phyloP scores from a whole-genome alignment of 371 early-diverging fungal genomes.

The Syncephalastrum contaminatum region DNA sequence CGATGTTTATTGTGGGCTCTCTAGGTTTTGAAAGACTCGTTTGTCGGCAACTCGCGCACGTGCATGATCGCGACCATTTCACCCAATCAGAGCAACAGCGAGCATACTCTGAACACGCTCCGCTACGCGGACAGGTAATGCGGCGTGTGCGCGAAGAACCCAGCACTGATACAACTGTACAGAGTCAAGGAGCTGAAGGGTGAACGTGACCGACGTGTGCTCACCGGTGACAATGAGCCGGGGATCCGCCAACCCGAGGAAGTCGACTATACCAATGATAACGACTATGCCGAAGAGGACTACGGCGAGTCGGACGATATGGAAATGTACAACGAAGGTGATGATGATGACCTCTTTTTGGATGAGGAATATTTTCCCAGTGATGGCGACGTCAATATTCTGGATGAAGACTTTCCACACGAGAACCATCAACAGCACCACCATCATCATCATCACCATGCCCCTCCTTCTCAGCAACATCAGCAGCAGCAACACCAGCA shows the following conservation, averaged over 20 bases:
- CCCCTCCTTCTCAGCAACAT: constrained; percentile 4
- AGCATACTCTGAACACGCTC: constrained; percentile 97
- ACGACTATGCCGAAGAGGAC: constrained; percentile 32
- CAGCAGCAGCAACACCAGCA: constrained; percentile 3
- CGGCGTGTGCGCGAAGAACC: neutral
- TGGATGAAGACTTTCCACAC: constrained; percentile 43
- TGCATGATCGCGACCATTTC: constrained; percentile 98
- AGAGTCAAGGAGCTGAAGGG: constrained; percentile 86
- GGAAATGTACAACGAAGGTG: constrained; percentile 25
- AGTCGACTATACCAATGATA: constrained; percentile 21
- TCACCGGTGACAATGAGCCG: neutral
- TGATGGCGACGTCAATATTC: constrained; percentile 21
- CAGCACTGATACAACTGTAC: constrained; percentile 2
- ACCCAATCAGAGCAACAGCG: constrained; percentile 88
- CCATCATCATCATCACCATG: neutral
- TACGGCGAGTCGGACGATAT: constrained; percentile 26
- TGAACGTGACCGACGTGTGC: constrained; percentile 29
- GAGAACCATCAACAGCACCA: constrained; percentile 17
- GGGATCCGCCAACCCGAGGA: constrained; percentile 1
- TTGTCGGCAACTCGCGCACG: constrained; percentile 95
- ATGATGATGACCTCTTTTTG: constrained; percentile 19
- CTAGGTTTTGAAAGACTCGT: constrained; percentile 94
- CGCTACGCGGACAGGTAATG: constrained; percentile 93
- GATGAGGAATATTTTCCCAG: constrained; percentile 32
- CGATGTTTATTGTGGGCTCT: neutral